These are phyloP conservation scores for Ophiocordyceps sinensis DNA, from an alignment of 2,329 filamentous ascomycete species.

Conservation along the genomic window DNA sequence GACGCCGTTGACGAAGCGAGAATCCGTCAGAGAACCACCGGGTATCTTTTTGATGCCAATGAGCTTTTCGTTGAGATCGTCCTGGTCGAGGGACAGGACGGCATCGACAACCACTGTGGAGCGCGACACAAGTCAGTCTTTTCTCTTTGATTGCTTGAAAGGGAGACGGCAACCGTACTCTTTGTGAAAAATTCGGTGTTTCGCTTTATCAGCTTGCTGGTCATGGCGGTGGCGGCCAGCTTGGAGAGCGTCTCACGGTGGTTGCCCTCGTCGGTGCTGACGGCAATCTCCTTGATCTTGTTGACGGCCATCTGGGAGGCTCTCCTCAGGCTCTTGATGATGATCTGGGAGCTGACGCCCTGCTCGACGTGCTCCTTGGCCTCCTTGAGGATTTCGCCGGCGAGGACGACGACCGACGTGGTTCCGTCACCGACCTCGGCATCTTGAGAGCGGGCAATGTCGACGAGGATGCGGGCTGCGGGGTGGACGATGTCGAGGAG, in stretches of 20 bases:
- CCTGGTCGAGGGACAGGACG: conserved; percentile 87
- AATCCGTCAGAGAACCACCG: conserved; percentile 89
- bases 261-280: conserved; percentile 69
- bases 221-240: conserved; percentile 93
- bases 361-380: conserved; percentile 92
- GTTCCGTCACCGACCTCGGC: conserved; percentile 97
- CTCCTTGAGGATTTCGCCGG: conserved; percentile 96
- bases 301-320: conserved; percentile 86
- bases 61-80: conserved; percentile 92
- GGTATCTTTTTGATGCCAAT: conserved; percentile 98
- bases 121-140: not conserved
- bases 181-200: conserved; percentile 97
- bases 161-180: conserved; percentile 36
- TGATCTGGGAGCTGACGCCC: conserved; percentile 91
- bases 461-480: conserved; percentile 89
- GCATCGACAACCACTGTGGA: conserved; percentile 85
- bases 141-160: not conserved
- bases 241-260: conserved; percentile 79
- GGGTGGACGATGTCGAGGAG: conserved; percentile 97
- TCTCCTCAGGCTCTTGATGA: conserved; percentile 88
- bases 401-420: conserved; percentile 90
- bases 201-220: conserved; percentile 96
- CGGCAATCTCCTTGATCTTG: conserved; percentile 95
- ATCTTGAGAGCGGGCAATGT: conserved; percentile 97
- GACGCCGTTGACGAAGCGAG: conserved; percentile 92